Conservation (phyloP, 495 filamentous ascomycete species). For the Endocarpon pusillum region DNA sequence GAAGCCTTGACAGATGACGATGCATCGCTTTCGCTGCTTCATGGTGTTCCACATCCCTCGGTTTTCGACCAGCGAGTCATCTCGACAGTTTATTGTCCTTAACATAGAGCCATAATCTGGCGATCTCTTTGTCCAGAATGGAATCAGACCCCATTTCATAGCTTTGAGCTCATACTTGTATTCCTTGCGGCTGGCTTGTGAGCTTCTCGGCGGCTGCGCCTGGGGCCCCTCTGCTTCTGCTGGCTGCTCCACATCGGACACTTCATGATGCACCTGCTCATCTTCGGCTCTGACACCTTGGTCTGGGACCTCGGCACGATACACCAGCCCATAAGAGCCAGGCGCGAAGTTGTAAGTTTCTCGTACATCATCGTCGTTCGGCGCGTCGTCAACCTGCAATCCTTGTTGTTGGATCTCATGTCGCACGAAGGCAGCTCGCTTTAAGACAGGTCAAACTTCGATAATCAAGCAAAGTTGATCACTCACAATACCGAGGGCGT, state of each 20-base stretch:
- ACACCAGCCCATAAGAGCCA: slow-evolving; percentile 69
- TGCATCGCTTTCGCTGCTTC: slow-evolving; percentile 74
- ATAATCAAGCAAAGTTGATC: background rate
- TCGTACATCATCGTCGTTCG: slow-evolving; percentile 54
- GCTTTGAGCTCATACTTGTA: slow-evolving; percentile 67
- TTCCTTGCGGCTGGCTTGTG: slow-evolving; percentile 10
- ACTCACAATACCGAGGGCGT: slow-evolving; percentile 62
- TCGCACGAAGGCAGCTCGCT: slow-evolving; percentile 48
- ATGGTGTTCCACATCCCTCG: slow-evolving; percentile 82
- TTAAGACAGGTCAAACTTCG: slow-evolving; percentile 4
- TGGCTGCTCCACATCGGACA: slow-evolving; percentile 3
- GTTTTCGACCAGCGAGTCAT: slow-evolving; percentile 62
- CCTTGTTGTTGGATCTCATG: slow-evolving; percentile 52
- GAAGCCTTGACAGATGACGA: slow-evolving; percentile 79
- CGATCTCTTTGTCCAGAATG: slow-evolving; percentile 79
- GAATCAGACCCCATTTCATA: slow-evolving; percentile 88
- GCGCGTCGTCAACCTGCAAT: slow-evolving; percentile 62
- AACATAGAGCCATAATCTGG: slow-evolving; percentile 58
- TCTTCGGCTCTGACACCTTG: slow-evolving; percentile 27
- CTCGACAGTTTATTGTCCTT: slow-evolving; percentile 89
- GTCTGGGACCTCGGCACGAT: slow-evolving; percentile 55
- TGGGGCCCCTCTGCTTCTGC: slow-evolving; percentile 9
- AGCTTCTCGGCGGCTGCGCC: slow-evolving; percentile 4
- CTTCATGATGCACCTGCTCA: slow-evolving; percentile 6
- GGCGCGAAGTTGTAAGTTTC: slow-evolving; percentile 90